These are phyloP conservation scores for Ophiostoma montium DNA, from an alignment of 2,329 filamentous ascomycete genomes.

Conservation along the genomic window DNA sequence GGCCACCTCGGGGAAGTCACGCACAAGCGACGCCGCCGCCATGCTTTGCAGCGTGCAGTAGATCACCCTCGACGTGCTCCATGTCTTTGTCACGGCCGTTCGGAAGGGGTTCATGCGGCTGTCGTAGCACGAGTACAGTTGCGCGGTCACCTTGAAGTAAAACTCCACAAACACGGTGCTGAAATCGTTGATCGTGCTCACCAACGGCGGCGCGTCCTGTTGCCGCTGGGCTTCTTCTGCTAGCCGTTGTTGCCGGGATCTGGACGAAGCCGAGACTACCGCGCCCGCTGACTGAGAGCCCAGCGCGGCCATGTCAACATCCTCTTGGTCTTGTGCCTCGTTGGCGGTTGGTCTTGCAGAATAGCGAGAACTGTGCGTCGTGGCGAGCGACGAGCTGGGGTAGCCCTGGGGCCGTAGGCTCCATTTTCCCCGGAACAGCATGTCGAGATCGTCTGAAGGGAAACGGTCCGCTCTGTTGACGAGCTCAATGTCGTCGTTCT, in stretches of 20 bases:
- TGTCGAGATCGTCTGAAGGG: background rate
- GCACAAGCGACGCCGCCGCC: slow-evolving; percentile 40
- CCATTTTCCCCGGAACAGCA: background rate
- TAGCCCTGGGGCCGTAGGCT: background rate
- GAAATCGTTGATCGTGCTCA: slow-evolving; percentile 29
- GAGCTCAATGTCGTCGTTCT: slow-evolving; percentile 1
- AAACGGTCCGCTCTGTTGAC: background rate
- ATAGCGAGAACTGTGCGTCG: background rate
- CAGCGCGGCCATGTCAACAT: background rate
- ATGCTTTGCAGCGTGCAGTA: slow-evolving; percentile 43
- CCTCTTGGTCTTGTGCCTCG: background rate
- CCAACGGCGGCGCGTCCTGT: background rate
- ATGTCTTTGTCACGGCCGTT: slow-evolving; percentile 28
- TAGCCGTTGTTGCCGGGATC: background rate
- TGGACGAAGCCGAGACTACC: background rate
- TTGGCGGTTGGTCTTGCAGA: background rate
- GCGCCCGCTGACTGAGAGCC: background rate
- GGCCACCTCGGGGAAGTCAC: slow-evolving; percentile 38
- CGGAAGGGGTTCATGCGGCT: slow-evolving; percentile 42
- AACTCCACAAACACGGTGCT: slow-evolving; percentile 40
- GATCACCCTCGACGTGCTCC: slow-evolving; percentile 31
- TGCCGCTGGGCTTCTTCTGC: background rate
- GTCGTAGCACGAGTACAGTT: slow-evolving; percentile 41
- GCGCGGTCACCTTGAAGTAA: slow-evolving; percentile 43
- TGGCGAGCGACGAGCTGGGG: background rate